Conservation (phyloP, 2,329 filamentous ascomycete genomes). For the Hyphodiscus sp. region DNA sequence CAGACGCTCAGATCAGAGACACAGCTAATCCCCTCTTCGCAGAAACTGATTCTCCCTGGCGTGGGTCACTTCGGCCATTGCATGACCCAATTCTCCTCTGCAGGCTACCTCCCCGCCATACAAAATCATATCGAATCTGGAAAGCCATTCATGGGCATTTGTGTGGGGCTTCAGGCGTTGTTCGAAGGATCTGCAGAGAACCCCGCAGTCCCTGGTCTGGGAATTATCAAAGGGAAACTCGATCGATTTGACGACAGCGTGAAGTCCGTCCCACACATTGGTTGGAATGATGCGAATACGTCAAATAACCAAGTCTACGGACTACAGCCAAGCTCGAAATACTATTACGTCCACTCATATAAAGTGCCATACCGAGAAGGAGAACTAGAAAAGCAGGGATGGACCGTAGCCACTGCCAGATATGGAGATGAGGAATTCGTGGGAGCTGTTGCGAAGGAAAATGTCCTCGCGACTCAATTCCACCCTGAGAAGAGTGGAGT, state of each 20-base stretch:
- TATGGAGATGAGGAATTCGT: slow-evolving; percentile 90
- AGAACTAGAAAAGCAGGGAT: slow-evolving; percentile 72
- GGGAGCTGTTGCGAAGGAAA: slow-evolving; percentile 78
- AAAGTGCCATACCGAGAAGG: slow-evolving; percentile 70
- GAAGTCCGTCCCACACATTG: slow-evolving; percentile 97
- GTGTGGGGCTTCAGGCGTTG: slow-evolving; percentile 86
- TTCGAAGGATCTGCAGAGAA: slow-evolving; percentile 84
- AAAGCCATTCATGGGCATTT: slow-evolving; percentile 98
- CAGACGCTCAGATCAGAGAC: not conserved
- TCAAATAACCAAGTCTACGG: slow-evolving; percentile 63
- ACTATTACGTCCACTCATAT: slow-evolving; percentile 98
- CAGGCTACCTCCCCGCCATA: slow-evolving; percentile 79
- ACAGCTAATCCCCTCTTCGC: not conserved
- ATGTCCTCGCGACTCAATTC: slow-evolving; percentile 89
- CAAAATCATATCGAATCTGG: slow-evolving; percentile 75
- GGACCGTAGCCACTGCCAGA: slow-evolving; percentile 83
- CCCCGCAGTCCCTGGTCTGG: slow-evolving; percentile 63
- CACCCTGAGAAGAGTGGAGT: slow-evolving; percentile 96
- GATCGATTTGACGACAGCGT: slow-evolving; percentile 67
- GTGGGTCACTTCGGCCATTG: slow-evolving; percentile 98
- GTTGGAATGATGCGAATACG: slow-evolving; percentile 88
- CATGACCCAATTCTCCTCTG: slow-evolving; percentile 71
- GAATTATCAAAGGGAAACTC: slow-evolving; percentile 64
- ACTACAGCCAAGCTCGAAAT: slow-evolving; percentile 75
- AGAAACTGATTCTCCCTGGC: slow-evolving; percentile 92